Evolutionary conservation across 2,329 filamentous ascomycete species (phyloP), one percentile per base, ranked within the genome.

Genomic region (Aspergillus pseudonomiae): DNA sequence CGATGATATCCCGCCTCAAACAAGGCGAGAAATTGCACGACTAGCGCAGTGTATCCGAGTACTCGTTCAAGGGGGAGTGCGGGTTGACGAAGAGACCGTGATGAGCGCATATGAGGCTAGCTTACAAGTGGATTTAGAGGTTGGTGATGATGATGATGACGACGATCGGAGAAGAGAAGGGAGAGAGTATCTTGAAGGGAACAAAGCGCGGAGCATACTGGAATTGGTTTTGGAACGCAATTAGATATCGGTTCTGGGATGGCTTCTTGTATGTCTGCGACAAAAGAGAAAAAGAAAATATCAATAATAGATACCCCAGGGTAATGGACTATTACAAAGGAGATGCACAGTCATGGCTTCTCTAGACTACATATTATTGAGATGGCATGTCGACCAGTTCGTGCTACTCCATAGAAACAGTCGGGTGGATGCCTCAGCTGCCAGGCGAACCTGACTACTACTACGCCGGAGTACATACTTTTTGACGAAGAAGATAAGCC

Each of bases 61-160:
- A 1, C 80, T 99, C 63, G 91, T 96, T 2, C 91, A 96, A 75
- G 88, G 90, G 52, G 92, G 92, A 0, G 81, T 95, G 50, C 88
- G 89, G 63, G 93, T 99, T 32, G 95, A 98, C 71, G 94, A 98
- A 80, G 92, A 95, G 50, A 94, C 89, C 76, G 91, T 98, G 26
- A 90, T 88, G 71, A 88, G 84, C 71, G 93, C 91, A 0, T 99
- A 98, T 75, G 88, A 91, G 59, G 91, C 91, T 66, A 91, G 91
- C 34, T 82, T 96, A 2, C 91, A 96, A 71, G 82, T 94, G 52
- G 81, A 81, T 60, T 64, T 82, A 61, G 79, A 80, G 62, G 67
- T 77, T 32, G 76, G 76, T 2, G 78, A 78, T 54, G 75, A 79
- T 50, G 79, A 79, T 16, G 71, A 76, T 16, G 75, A 77, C 14